Conservation (phyloP, 805 yeast genomes). For the Candida broadrunensis region DNA sequence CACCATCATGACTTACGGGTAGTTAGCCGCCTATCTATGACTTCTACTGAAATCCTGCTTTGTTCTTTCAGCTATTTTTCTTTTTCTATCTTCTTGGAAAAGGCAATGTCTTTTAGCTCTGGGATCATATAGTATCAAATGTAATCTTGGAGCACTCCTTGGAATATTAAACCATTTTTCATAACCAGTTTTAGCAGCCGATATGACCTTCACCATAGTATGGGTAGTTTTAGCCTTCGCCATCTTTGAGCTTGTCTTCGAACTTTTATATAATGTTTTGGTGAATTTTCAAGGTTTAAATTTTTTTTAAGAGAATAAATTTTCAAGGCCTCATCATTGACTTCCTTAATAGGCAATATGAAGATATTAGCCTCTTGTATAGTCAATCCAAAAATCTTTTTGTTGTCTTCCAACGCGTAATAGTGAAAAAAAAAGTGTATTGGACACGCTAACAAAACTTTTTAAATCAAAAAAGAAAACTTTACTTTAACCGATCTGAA, state of each 20-base stretch:
- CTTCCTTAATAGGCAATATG: background rate
- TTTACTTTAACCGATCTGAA: too few relatives aligned
- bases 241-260: too few relatives aligned
- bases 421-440: background rate
- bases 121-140: conserved; percentile 86
- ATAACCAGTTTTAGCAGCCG: conserved; percentile 89
- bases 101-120: conserved; percentile 84
- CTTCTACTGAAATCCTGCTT: conserved; percentile 34
- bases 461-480: background rate
- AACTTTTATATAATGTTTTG: too few relatives aligned
- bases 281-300: too few relatives aligned
- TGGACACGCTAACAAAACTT: conserved; percentile 1
- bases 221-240: conserved; percentile 70
- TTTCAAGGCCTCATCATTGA: too few relatives aligned
- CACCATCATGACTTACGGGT: background rate
- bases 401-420: background rate
- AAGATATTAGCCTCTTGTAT: too few relatives aligned
- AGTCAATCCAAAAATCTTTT: background rate
- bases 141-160: conserved; percentile 74
- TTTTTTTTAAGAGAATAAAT: too few relatives aligned
- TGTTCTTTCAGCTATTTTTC: conserved; percentile 60
- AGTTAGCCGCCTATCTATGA: conserved; percentile 15
- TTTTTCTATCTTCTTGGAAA: conserved; percentile 83
- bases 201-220: conserved; percentile 79
- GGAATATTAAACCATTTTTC: conserved; percentile 77